These are phyloP conservation scores for Neurospora sp. DNA, from an alignment of 495 filamentous ascomycete genomes.

Conservation along the genomic window DNA sequence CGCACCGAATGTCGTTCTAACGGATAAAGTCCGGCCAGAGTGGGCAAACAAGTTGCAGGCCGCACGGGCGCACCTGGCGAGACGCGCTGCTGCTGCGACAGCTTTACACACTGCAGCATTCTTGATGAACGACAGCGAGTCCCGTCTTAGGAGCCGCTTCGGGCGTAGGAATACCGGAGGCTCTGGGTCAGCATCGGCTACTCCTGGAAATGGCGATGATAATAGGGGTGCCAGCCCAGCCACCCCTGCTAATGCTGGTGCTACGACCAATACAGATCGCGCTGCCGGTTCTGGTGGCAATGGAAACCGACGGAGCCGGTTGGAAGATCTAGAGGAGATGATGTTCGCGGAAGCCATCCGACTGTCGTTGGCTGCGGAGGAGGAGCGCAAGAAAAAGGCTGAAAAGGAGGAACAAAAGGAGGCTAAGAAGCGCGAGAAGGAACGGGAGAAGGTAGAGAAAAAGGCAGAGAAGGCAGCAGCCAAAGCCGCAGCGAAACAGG, in stretches of 20 bases:
- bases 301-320: slow-evolving; percentile 51
- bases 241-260: background rate
- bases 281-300: slow-evolving; percentile 10
- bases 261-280: background rate
- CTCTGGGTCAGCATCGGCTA: slow-evolving; percentile 19
- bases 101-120: slow-evolving; percentile 94
- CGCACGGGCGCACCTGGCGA: slow-evolving; percentile 72
- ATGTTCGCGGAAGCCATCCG: slow-evolving; percentile 98
- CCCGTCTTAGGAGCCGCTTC: slow-evolving; percentile 36
- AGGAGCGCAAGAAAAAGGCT: slow-evolving; percentile 71
- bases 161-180: slow-evolving; percentile 38
- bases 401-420: slow-evolving; percentile 73
- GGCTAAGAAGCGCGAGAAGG: slow-evolving; percentile 68
- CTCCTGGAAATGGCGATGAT: slow-evolving; percentile 19
- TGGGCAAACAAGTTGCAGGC: slow-evolving; percentile 85
- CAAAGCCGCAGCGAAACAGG: slow-evolving; percentile 51
- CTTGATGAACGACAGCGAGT: slow-evolving; percentile 59
- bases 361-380: slow-evolving; percentile 78
- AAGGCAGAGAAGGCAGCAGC: slow-evolving; percentile 72
- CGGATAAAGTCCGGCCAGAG: slow-evolving; percentile 84
- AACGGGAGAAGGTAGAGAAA: slow-evolving; percentile 68
- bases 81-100: slow-evolving; percentile 85
- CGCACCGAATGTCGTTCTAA: slow-evolving; percentile 76
- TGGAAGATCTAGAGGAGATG: slow-evolving; percentile 90
- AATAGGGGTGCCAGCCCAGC: slow-evolving; percentile 20